A percentile compares a stretch with the other conserved stretches of the same genome.
These are phyloP conservation scores for Licmophora abbreviata DNA, from an alignment of 108 stramenopile species.

Conservation along the genomic window DNA sequence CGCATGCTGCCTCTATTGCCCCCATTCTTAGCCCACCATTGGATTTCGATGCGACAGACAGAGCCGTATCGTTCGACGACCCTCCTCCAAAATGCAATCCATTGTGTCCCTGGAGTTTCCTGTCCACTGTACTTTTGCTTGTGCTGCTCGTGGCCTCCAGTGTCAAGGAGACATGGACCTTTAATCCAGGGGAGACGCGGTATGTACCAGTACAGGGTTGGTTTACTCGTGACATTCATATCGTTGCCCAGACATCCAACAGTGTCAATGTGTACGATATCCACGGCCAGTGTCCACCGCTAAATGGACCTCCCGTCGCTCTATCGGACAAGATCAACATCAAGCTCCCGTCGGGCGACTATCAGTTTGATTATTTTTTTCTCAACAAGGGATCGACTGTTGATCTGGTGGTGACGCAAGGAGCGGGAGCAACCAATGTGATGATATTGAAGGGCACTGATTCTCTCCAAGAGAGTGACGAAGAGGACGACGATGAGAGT, in stretches of 20 bases:
- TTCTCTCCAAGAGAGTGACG: not conserved
- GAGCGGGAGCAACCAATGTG: constrained; percentile 1
- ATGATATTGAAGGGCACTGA: constrained; percentile 4
- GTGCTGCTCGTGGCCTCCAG: constrained; percentile 1
- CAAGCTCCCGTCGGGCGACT: constrained; percentile 1
- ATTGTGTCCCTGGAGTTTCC: not conserved
- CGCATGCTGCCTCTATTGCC: not conserved
- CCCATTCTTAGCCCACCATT: not conserved
- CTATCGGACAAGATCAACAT: not conserved
- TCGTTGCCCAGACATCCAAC: constrained; percentile 13
- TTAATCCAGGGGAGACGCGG: constrained; percentile 12
- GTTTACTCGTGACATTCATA: not conserved
- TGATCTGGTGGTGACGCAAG: not conserved
- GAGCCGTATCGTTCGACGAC: not conserved
- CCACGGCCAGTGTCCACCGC: constrained; percentile 4
- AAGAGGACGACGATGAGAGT: not conserved
- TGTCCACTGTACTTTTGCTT: not conserved
- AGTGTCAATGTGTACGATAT: constrained; percentile 6
- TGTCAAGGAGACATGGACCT: constrained; percentile 6
- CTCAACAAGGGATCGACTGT: constrained; percentile 9
- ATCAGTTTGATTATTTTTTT: constrained; percentile 18
- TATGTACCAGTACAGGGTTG: not conserved
- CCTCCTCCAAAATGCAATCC: not conserved
- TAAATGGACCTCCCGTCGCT: constrained; percentile 6
- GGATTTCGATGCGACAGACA: not conserved